Evolutionary conservation across 805 yeast genomes (phyloP).

Genomic region (Lachancea nothofagi): DNA sequence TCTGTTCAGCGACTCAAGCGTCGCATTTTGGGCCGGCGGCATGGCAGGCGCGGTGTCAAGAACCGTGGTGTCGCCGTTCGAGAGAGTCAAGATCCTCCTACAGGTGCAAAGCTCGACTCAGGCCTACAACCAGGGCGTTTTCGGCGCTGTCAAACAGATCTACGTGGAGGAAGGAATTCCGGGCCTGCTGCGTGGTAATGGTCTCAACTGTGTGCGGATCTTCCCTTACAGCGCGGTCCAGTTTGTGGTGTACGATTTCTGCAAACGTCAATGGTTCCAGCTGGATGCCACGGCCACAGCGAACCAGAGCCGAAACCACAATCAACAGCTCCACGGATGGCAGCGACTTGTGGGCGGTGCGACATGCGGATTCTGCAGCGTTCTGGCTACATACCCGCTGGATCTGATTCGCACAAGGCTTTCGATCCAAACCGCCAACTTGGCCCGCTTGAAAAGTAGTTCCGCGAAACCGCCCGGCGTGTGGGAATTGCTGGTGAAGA

Average conservation of each 20-base stretch:
- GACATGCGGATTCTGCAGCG: slow-evolving; percentile 74
- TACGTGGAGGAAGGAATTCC: slow-evolving; percentile 88
- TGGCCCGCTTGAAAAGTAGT: slow-evolving; percentile 33
- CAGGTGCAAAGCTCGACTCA: slow-evolving; percentile 65
- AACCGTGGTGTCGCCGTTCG: slow-evolving; percentile 92
- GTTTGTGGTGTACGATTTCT: slow-evolving; percentile 72
- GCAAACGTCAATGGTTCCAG: slow-evolving; percentile 40
- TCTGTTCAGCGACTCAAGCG: slow-evolving; percentile 19
- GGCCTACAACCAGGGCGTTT: slow-evolving; percentile 59
- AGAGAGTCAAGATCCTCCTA: slow-evolving; percentile 83
- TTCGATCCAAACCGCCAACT: slow-evolving; percentile 79
- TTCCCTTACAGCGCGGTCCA: slow-evolving; percentile 95
- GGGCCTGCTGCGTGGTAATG: slow-evolving; percentile 88
- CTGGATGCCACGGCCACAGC: slow-evolving; percentile 23
- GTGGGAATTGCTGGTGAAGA: slow-evolving; percentile 46
- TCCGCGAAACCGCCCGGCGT: slow-evolving; percentile 64
- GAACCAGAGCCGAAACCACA: slow-evolving; percentile 20
- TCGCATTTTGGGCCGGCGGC: slow-evolving; percentile 64
- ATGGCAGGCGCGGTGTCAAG: slow-evolving; percentile 77
- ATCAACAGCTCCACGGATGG: slow-evolving; percentile 42
- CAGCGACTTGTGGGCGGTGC: slow-evolving; percentile 75
- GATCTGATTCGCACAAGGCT: slow-evolving; percentile 88
- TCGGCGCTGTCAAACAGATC: slow-evolving; percentile 68
- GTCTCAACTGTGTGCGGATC: slow-evolving; percentile 81
- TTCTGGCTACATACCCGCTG: slow-evolving; percentile 81